These are phyloP conservation scores for Mortierella alpina DNA, from an alignment of 192 early-diverging fungal genomes.

Conservation along the genomic window DNA sequence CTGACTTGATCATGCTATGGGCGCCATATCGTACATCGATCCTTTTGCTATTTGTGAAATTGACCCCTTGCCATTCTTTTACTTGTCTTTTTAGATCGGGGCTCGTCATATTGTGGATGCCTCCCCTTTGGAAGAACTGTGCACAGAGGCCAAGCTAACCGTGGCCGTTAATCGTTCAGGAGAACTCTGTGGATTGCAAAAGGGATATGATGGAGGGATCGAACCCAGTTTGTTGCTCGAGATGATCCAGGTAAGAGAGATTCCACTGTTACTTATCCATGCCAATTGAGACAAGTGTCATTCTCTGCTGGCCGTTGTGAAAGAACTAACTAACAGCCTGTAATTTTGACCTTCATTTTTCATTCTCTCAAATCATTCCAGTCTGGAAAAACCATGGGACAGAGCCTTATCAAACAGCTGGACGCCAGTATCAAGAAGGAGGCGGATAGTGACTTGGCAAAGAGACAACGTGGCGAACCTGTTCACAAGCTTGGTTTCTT, in stretches of 20 bases:
- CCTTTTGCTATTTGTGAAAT: not conserved
- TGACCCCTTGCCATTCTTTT: not conserved
- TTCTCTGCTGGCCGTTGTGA: constrained; percentile 14
- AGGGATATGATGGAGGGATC: constrained; percentile 77
- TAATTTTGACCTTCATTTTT: not conserved
- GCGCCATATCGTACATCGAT: not conserved
- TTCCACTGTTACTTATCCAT: not conserved
- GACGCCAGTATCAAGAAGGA: constrained; percentile 62
- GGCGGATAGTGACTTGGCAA: constrained; percentile 53
- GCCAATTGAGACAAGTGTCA: not conserved
- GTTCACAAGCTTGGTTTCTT: constrained; percentile 70
- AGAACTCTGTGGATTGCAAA: constrained; percentile 89
- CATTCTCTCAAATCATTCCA: constrained; percentile 10
- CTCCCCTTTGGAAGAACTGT: constrained; percentile 88
- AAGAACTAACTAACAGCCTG: constrained; percentile 17
- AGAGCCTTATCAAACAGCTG: constrained; percentile 59
- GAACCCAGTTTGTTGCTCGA: constrained; percentile 82
- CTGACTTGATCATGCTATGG: no score
- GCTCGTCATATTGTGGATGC: constrained; percentile 88
- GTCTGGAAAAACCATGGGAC: constrained; percentile 59
- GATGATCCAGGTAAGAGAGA: constrained; percentile 75
- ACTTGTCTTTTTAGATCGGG: constrained; percentile 71
- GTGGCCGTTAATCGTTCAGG: constrained; percentile 86
- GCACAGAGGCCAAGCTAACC: constrained; percentile 81
- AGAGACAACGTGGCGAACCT: constrained; percentile 54